phyloP scores from a whole-genome alignment of 306 rosid genomes.

The Prunus mume region DNA sequence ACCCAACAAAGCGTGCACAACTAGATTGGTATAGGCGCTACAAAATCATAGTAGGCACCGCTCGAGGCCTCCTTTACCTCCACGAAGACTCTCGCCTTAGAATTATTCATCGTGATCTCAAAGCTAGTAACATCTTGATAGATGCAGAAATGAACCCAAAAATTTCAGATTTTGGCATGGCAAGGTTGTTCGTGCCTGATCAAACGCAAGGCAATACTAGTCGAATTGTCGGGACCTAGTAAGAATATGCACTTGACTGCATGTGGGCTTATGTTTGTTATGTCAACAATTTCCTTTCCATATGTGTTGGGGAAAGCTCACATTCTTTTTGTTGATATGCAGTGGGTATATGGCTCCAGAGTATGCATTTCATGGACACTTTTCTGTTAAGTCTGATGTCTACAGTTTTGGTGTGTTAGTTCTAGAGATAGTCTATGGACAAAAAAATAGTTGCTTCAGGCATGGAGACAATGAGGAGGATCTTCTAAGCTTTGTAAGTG shows the following conservation, averaged over 20 bases:
- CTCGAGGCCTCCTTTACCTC: background rate
- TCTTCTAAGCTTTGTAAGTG: background rate
- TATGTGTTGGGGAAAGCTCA: background rate
- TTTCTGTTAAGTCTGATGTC: background rate
- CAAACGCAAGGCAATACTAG: constrained; percentile 8
- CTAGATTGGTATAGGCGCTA: background rate
- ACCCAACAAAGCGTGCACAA: background rate
- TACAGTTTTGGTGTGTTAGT: background rate
- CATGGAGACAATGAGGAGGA: background rate
- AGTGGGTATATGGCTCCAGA: background rate
- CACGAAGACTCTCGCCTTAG: constrained; percentile 3
- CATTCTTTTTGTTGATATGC: background rate
- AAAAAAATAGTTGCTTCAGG: background rate
- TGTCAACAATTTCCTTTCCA: background rate
- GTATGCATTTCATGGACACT: background rate
- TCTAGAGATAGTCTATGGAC: background rate
- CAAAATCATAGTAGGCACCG: background rate
- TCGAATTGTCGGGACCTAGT: constrained; percentile 3
- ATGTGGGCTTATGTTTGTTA: background rate
- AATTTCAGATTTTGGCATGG: constrained; percentile 7
- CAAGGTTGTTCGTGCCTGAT: constrained; percentile 1
- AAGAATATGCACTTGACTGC: background rate
- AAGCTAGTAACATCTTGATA: background rate
- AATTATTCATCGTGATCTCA: constrained; percentile 7
- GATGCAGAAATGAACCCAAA: background rate